A percentile compares a stretch with the other conserved stretches of the same genome.
Evolutionary conservation across 1,284 basidiomycete species (phyloP).

Genomic region (Austroboletus olivaceoglutinosus): DNA sequence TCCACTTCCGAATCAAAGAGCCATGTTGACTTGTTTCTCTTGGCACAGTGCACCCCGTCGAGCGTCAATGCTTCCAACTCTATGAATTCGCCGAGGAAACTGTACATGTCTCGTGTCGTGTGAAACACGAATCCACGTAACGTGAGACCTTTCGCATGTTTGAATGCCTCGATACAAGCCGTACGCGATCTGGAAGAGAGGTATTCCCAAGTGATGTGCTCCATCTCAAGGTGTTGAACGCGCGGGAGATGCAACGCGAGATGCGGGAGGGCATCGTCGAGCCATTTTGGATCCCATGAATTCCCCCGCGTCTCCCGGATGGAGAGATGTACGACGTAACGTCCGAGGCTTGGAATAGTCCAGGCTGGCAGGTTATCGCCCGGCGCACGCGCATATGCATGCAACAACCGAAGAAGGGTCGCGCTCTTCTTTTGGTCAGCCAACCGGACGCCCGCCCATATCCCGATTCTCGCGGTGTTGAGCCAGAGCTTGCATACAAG

Average conservation of each 20-base stretch:
- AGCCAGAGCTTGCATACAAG: conserved; percentile 37
- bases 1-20: conserved; percentile 2
- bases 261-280: conserved; percentile 29
- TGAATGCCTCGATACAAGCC: conserved; percentile 29
- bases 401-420: conserved; percentile 18
- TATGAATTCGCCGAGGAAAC: conserved; percentile 27
- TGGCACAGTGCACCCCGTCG: conserved; percentile 29
- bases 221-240: conserved; percentile 28
- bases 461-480: conserved; percentile 26
- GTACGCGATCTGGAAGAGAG: conserved; percentile 30
- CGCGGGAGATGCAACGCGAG: conserved; percentile 19
- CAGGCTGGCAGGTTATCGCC: not conserved
- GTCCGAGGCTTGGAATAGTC: conserved; percentile 24
- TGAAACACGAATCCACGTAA: conserved; percentile 29
- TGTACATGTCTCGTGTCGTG: conserved; percentile 29
- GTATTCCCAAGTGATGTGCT: conserved; percentile 34
- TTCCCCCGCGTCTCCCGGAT: conserved; percentile 33
- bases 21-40: conserved; percentile 14
- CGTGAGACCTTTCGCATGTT: conserved; percentile 15
- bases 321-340: conserved; percentile 23
- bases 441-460: conserved; percentile 30
- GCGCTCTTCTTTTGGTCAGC: conserved; percentile 17
- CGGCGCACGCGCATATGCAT: conserved; percentile 11
- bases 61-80: conserved; percentile 28
- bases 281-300: conserved; percentile 34